Base-by-base conservation (phyloP, 441 rosid genomes). In the Aleurites moluccanus region DNA sequence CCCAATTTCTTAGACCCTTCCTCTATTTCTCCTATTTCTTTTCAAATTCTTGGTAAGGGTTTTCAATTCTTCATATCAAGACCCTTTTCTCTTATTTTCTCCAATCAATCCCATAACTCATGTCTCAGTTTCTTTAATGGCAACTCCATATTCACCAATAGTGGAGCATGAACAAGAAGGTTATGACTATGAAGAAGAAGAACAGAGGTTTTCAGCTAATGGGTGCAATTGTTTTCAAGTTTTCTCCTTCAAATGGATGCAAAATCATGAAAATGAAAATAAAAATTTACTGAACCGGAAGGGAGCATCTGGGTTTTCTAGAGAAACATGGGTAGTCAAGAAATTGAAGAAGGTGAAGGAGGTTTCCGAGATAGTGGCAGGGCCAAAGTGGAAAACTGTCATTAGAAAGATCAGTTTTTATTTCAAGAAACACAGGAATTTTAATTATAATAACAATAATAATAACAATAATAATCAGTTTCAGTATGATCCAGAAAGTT, bases 341-440 rank as follows among this genome's bases (percentile, higher is more conserved):
- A 81, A 83, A 74, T 53, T 84, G 74, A 86, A 81, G 84, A 74
- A 78, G 62, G 75, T 55, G 76, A 86, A 78, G 83, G 88, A 83
- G 76, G 45, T 50, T 20, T 67, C 91, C 1, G 91, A 89, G 80
- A 73, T 82, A 16, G 64, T 77, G 50, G 89, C 89, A 3, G 93
- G 93, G 69, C 90, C 90, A 0, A 89, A 82, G 76, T 88, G 91
- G 91, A 89, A 85, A 80, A 86, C 73, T 49, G 80, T 85, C 52
- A 75, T 86, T 0, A 83, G 90, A 62, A 88, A 79, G 82, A 68
- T 82, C 2, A 77, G 88, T 38, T 81, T 79, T 8, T 78, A 70
- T 25, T 75, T 67, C 73, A 82, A 72, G 60, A 76, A 73, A 20
- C 61, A 55, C 7, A 84, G 56, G 86, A 77, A 63, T 47, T 72